phyloP scores from a whole-genome alignment of 805 yeast species.

The Candida golubevii region DNA sequence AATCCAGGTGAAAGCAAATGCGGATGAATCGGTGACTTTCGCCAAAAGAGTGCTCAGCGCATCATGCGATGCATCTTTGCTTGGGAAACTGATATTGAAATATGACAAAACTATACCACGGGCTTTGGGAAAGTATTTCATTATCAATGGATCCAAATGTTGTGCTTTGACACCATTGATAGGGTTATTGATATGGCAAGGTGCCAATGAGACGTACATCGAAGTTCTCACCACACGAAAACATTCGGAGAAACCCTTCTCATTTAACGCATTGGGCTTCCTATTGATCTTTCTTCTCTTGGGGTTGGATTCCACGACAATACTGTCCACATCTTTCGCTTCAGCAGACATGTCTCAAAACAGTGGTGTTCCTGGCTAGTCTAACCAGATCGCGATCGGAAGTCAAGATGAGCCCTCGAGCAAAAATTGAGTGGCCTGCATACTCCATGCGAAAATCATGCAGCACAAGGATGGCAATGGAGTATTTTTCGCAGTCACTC shows the following conservation, averaged over 20 bases:
- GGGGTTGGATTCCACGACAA: not conserved
- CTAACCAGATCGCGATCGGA: not conserved
- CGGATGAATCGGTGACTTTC: conserved; percentile 70
- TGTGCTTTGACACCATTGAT: conserved; percentile 77
- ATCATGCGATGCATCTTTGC: conserved; percentile 20
- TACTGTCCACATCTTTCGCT: conserved; percentile 3
- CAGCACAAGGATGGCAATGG: not conserved
- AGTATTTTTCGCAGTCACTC: not conserved
- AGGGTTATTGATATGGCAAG: conserved; percentile 65
- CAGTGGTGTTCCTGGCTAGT: not conserved
- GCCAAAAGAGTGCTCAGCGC: conserved; percentile 51
- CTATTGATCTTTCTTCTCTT: conserved; percentile 13
- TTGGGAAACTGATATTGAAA: conserved; percentile 44
- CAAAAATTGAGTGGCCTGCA: conserved; percentile 15
- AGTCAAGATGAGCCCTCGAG: conserved; percentile 12
- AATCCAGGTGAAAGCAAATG: conserved; percentile 87
- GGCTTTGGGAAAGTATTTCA: conserved; percentile 70
- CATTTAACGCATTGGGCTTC: conserved; percentile 35
- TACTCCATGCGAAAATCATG: conserved; percentile 1
- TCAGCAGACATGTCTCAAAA: conserved; percentile 10
- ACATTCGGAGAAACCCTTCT: conserved; percentile 58
- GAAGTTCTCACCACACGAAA: conserved; percentile 58
- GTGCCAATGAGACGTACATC: conserved; percentile 85
- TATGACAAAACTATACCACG: conserved; percentile 85
- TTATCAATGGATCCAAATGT: conserved; percentile 84